Conservation (phyloP, 2,329 filamentous ascomycete genomes). For the Alternaria ventricosa region DNA sequence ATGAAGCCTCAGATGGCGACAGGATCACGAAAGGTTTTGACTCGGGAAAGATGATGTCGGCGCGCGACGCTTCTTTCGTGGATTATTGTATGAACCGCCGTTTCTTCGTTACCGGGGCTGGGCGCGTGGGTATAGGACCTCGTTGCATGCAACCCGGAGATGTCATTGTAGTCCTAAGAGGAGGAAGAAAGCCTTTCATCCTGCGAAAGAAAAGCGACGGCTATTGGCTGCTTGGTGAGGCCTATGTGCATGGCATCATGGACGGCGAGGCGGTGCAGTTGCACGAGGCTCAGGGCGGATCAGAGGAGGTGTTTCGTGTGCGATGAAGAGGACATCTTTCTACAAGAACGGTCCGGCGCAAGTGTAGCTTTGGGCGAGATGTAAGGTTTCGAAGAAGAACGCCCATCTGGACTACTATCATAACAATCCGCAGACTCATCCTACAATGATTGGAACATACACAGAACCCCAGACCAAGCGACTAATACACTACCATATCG, state of each 20-base stretch:
- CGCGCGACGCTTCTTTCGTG: rapidly evolving
- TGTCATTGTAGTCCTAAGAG: neutral
- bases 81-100: neutral
- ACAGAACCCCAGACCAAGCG: too few relatives aligned
- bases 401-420: too few relatives aligned
- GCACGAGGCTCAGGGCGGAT: neutral
- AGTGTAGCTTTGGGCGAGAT: too few relatives aligned
- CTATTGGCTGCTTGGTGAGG: rapidly evolving
- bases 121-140: neutral
- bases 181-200: rapidly evolving
- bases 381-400: too few relatives aligned
- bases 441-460: too few relatives aligned
- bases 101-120: neutral
- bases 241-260: neutral
- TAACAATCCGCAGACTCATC: too few relatives aligned
- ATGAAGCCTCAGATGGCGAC: rapidly evolving
- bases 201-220: rapidly evolving
- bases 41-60: rapidly evolving
- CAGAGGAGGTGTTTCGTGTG: neutral
- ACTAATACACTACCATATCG: too few relatives aligned
- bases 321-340: neutral
- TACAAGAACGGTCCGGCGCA: neutral
- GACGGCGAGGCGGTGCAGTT: neutral
- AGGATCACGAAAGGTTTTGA: rapidly evolving
- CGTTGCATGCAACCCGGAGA: neutral